Evolutionary conservation across 352 stramenopile genomes (phyloP), one percentile per base, ranked within the genome.

Genomic region (Pythium phragmitis): DNA sequence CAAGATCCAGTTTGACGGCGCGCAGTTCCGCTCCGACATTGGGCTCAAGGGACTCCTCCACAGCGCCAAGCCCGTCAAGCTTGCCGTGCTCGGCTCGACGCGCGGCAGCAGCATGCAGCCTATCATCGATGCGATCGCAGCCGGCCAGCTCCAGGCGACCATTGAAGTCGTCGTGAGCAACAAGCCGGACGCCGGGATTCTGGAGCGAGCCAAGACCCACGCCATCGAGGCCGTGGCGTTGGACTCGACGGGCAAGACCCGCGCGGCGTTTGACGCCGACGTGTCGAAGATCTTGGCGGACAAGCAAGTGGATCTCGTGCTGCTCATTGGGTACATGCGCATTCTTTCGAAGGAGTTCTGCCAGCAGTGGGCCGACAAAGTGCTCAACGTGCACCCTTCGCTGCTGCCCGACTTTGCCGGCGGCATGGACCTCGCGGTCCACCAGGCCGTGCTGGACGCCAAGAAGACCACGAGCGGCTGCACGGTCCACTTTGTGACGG

Each of bases 301-400:
- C 57, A 97, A 97, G 70, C 96, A 94, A 50, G 94, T 98, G 4
- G 96, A 99, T 56, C 79, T 99, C 26, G 92, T 99, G 45, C 81
- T 99, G 28, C 85, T 99, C 42, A 98, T 99, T 55, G 98, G 98
- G 47, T 99, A 99, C 91, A 99, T 99, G 97, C 90, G 97, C 49
- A 99, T 99, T 70, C 70, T 99, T 6, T 99, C 97, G 37, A 80
- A 73, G 49, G 76, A 90, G 41, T 99, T 99, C 72, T 98, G 89
- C 74, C 82, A 96, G 63, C 87, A 94, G 64, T 99, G 96, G 96
- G 72, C 87, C 61, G 87, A 93, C 71, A 91, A 97, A 63, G 98
- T 98, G 69, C 87, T 99, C 16, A 99, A 99, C 79, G 98, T 99
- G 47, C 98, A 99, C 79, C 98, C 98, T 49, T 99, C 96, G 43